phyloP scores from a whole-genome alignment of 345 rosid species.

The Ricinus communis region DNA sequence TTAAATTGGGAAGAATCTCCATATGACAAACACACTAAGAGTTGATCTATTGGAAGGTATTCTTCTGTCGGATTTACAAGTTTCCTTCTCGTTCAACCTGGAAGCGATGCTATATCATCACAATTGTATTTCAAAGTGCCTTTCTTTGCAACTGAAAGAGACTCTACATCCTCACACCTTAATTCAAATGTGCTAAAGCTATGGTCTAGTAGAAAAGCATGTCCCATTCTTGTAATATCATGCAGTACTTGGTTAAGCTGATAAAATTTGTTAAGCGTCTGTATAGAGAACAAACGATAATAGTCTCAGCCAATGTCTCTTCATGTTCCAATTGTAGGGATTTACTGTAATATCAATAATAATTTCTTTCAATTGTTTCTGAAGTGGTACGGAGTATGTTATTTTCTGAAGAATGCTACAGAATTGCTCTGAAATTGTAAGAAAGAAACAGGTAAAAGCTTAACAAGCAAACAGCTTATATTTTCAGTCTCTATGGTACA shows the following conservation, averaged over 20 bases:
- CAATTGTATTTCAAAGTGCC: slow-evolving; percentile 4
- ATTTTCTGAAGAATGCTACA: no score
- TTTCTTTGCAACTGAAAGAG: background rate
- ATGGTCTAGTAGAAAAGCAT: background rate
- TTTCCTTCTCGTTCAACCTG: background rate
- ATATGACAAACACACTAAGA: background rate
- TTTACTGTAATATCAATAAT: background rate
- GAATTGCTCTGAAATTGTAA: no score
- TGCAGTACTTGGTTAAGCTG: no score
- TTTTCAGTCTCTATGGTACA: no score
- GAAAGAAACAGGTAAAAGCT: no score
- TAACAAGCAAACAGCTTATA: no score
- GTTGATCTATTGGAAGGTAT: slow-evolving; percentile 10
- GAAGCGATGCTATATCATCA: background rate
- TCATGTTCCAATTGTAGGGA: background rate
- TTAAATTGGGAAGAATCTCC: slow-evolving; percentile 10
- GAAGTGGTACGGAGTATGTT: no score
- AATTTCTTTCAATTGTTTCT: background rate
- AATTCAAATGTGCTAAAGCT: background rate
- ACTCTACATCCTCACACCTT: background rate
- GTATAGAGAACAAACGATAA: background rate
- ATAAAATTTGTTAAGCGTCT: background rate
- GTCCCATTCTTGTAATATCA: slow-evolving; percentile 1
- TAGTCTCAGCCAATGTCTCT: background rate
- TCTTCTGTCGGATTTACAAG: background rate